Percentiles rank a stretch among this genome's conserved stretches.
These are phyloP conservation scores for Kluyveromyces dobzhanskii DNA, from an alignment of 805 yeast genomes.

Conservation along the genomic window DNA sequence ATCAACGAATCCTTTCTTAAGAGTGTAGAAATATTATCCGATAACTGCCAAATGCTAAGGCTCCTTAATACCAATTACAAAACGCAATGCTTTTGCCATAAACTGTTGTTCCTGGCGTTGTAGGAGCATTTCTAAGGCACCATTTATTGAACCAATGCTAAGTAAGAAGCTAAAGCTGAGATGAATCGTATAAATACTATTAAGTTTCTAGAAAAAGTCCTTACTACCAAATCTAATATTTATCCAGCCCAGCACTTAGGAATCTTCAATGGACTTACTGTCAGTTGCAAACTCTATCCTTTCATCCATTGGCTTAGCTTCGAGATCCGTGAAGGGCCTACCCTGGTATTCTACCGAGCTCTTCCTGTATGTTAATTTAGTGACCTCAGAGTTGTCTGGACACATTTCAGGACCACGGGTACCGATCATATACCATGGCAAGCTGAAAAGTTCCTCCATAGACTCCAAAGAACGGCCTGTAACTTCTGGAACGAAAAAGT, in stretches of 20 bases:
- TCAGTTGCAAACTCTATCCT: neutral
- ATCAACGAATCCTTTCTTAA: too few relatives aligned
- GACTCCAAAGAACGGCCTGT: conserved; percentile 74
- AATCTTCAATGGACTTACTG: neutral
- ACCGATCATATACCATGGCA: conserved; percentile 1
- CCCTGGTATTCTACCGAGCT: neutral
- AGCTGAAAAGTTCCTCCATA: conserved; percentile 7
- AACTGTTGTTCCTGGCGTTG: too few relatives aligned
- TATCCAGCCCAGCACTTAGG: neutral
- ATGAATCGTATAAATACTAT: too few relatives aligned
- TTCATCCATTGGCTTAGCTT: neutral
- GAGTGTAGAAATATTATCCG: too few relatives aligned
- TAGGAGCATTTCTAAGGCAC: too few relatives aligned
- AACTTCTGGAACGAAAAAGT: conserved; percentile 66
- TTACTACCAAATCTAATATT: too few relatives aligned
- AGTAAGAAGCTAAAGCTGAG: too few relatives aligned
- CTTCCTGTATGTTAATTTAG: neutral
- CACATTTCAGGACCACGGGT: neutral
- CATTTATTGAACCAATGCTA: too few relatives aligned
- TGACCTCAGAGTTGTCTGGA: conserved; percentile 1
- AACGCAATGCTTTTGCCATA: too few relatives aligned
- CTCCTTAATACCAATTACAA: too few relatives aligned
- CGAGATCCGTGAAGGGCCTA: neutral
- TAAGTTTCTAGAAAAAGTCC: too few relatives aligned
- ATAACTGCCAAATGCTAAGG: too few relatives aligned